Percentiles rank a stretch among this genome's conserved stretches.
phyloP scores from a whole-genome alignment of 495 filamentous ascomycete genomes.

The Pyrenopolyporus hunteri region DNA sequence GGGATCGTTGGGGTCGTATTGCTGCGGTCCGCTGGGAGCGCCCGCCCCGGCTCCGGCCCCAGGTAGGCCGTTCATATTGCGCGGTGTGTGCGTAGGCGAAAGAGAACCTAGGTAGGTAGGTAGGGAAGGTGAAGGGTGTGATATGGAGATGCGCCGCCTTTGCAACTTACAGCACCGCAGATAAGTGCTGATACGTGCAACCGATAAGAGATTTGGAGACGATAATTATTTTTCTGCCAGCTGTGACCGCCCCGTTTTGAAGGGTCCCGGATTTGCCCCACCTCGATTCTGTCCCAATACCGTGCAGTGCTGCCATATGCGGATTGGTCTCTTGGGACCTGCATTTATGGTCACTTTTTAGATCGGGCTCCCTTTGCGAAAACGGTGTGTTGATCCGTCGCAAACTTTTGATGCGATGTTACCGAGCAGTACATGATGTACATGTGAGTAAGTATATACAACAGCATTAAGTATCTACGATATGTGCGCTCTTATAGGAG shows the following conservation, averaged over 20 bases:
- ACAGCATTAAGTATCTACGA: no score
- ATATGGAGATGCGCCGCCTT: no score
- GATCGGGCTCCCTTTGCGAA: no score
- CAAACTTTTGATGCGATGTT: no score
- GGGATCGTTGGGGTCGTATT: slow-evolving; percentile 50
- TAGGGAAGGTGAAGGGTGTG: no score
- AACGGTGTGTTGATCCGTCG: no score
- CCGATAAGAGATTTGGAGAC: slow-evolving; percentile 24
- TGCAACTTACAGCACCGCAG: no score
- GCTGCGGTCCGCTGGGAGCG: slow-evolving; percentile 9
- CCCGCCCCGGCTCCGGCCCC: slow-evolving; percentile 28
- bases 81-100: neutral
- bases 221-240: slow-evolving; percentile 37
- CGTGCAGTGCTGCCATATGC: no score
- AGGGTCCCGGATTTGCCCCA: neutral
- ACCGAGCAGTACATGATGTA: no score
- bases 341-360: slow-evolving; percentile 1
- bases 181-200: no score
- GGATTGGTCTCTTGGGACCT: slow-evolving; percentile 14
- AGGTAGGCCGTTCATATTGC: slow-evolving; percentile 40
- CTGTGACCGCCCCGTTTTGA: slow-evolving; percentile 17
- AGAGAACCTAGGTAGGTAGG: neutral
- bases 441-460: no score
- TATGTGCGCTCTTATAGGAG: no score
- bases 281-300: neutral